phyloP scores from a whole-genome alignment of 306 rosid species.

The Hippophae gyantsensis region DNA sequence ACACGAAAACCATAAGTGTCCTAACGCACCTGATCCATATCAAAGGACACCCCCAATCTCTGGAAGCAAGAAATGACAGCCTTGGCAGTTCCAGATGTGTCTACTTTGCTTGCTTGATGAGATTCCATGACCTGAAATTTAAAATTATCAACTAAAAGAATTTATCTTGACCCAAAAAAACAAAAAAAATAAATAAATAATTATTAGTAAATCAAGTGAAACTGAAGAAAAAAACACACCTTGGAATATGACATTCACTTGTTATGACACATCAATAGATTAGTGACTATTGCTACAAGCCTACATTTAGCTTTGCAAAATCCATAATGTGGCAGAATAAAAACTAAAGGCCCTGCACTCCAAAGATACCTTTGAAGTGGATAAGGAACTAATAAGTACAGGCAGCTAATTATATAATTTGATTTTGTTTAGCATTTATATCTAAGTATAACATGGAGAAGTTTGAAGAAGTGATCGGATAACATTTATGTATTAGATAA shows the following conservation, averaged over 20 bases:
- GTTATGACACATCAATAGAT: not conserved
- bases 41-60: slow-evolving; percentile 63
- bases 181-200: too few species aligned
- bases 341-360: not conserved
- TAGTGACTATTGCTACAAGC: not conserved
- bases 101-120: slow-evolving; percentile 86
- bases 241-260: not conserved
- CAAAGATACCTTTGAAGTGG: not conserved
- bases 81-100: slow-evolving; percentile 91
- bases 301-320: too few species aligned
- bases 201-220: slow-evolving; percentile 12
- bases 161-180: not conserved
- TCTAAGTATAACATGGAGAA: not conserved
- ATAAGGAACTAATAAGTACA: not conserved
- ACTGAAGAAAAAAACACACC: slow-evolving; percentile 1
- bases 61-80: slow-evolving; percentile 86
- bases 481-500: too few species aligned
- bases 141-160: slow-evolving; percentile 23
- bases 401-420: not conserved
- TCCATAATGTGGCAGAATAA: not conserved
- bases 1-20: slow-evolving; percentile 8
- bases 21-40: slow-evolving; percentile 58
- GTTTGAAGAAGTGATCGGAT: not conserved
- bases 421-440: too few species aligned
- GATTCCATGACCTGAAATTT: slow-evolving; percentile 81